Conservation (phyloP, 768 basidiomycete species). For the Clathrus columnatus region DNA sequence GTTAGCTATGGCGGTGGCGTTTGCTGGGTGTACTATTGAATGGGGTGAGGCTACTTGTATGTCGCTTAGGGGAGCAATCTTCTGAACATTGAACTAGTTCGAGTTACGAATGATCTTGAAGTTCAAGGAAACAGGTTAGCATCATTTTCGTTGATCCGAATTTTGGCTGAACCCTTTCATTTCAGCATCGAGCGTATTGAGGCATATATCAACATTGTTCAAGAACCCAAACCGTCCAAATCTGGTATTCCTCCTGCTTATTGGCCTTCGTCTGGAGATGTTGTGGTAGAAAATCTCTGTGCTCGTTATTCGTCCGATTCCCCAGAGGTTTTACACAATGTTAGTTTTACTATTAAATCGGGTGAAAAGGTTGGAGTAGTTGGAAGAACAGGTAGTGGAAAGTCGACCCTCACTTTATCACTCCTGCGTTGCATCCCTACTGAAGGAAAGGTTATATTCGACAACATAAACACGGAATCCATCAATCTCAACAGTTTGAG, state of each 20-base stretch:
- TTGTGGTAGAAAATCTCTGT: constrained; percentile 44
- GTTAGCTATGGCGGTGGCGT: constrained; percentile 13
- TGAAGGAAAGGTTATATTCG: constrained; percentile 27
- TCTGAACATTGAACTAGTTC: neutral
- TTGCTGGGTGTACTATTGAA: constrained; percentile 12
- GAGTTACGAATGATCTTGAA: neutral
- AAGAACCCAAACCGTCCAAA: constrained; percentile 37
- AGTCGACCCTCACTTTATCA: constrained; percentile 23
- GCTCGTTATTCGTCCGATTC: constrained; percentile 39
- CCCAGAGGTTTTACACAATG: constrained; percentile 32
- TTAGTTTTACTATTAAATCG: constrained; percentile 31
- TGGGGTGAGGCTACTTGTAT: constrained; percentile 21
- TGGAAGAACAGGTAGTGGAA: constrained; percentile 22
- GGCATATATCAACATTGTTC: constrained; percentile 49
- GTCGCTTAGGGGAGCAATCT: constrained; percentile 6
- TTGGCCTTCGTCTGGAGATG: constrained; percentile 54
- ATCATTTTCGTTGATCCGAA: neutral
- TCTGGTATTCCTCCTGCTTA: constrained; percentile 48
- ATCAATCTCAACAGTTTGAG: constrained; percentile 30
- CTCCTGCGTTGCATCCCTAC: constrained; percentile 32
- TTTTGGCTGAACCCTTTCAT: neutral
- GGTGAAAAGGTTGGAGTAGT: constrained; percentile 33
- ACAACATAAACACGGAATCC: constrained; percentile 23
- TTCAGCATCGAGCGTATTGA: constrained; percentile 28
- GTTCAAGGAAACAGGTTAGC: constrained; percentile 16